Conservation (phyloP, 2,329 filamentous ascomycete genomes). For the Aspergillus puulaauensis region DNA sequence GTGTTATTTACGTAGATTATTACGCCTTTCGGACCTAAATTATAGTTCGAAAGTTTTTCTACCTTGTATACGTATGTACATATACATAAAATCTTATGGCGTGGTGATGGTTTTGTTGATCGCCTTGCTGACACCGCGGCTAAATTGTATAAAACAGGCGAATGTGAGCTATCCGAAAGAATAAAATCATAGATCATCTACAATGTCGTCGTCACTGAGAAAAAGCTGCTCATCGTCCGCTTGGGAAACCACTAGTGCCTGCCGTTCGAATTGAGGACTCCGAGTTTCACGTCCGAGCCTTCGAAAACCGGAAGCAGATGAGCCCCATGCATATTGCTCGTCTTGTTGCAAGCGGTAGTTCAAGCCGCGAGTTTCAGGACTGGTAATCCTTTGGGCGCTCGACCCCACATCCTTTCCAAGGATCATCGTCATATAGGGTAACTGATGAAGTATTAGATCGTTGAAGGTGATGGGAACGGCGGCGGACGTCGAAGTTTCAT, state of each 20-base stretch:
- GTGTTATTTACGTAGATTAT: too few species aligned
- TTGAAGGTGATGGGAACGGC: constrained; percentile 36
- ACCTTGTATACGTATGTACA: too few species aligned
- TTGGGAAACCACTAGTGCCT: background rate
- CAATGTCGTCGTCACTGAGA: constrained; percentile 81
- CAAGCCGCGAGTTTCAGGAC: constrained; percentile 28
- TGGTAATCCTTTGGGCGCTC: constrained; percentile 66
- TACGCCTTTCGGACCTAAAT: too few species aligned
- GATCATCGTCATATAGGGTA: constrained; percentile 81
- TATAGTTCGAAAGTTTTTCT: too few species aligned
- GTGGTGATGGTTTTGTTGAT: background rate
- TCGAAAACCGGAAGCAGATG: background rate
- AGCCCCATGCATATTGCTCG: background rate
- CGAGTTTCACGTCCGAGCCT: background rate
- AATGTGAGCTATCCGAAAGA: background rate
- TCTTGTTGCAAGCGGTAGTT: background rate
- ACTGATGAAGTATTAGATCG: constrained; percentile 67
- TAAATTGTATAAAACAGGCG: background rate
- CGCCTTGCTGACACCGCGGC: background rate
- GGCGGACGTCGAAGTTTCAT: constrained; percentile 9
- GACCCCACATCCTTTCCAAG: constrained; percentile 38
- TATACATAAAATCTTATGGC: background rate
- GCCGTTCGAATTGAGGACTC: background rate
- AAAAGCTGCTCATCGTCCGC: constrained; percentile 54
- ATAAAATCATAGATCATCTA: constrained; percentile 52